Conservation (phyloP, 352 stramenopile species). For the Phytophthora crassamura region DNA sequence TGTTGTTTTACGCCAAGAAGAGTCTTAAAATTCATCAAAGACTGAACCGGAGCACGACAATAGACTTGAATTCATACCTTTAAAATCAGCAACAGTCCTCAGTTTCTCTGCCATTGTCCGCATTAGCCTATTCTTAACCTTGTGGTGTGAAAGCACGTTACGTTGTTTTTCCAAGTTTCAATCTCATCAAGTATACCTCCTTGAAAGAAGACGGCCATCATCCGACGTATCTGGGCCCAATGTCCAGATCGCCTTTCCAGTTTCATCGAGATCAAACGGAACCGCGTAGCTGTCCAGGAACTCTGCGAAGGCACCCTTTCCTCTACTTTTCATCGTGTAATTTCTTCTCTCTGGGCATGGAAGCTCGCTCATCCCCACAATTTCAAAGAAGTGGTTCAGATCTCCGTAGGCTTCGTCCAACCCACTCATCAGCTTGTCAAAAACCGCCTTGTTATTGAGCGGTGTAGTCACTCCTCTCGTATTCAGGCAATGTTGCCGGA, state of each 20-base stretch:
- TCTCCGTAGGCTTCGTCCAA: constrained; percentile 14
- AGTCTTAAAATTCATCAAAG: too few species aligned
- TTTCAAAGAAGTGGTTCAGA: constrained; percentile 19
- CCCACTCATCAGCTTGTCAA: constrained; percentile 21
- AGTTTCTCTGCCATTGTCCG: not conserved
- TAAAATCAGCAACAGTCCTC: too few species aligned
- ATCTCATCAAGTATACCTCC: constrained; percentile 20
- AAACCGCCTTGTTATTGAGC: constrained; percentile 23
- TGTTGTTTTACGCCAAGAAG: too few species aligned
- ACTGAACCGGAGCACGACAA: too few species aligned
- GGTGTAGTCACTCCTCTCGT: constrained; percentile 24
- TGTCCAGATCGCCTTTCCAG: constrained; percentile 26
- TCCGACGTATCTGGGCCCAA: not conserved
- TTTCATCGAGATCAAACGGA: constrained; percentile 22
- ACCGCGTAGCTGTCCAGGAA: constrained; percentile 33
- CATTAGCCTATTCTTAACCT: constrained; percentile 25
- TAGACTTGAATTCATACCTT: too few species aligned
- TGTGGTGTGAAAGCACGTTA: constrained; percentile 19
- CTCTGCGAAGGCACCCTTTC: constrained; percentile 10
- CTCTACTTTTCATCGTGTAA: not conserved
- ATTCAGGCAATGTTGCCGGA: constrained; percentile 13
- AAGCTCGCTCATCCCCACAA: constrained; percentile 9
- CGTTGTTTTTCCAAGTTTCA: constrained; percentile 17
- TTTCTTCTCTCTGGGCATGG: constrained; percentile 26
- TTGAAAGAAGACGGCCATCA: not conserved